Evolutionary conservation across 2,329 filamentous ascomycete species (phyloP), one percentile per base, ranked within the genome.

Genomic region (Blastomyces emzantsi): DNA sequence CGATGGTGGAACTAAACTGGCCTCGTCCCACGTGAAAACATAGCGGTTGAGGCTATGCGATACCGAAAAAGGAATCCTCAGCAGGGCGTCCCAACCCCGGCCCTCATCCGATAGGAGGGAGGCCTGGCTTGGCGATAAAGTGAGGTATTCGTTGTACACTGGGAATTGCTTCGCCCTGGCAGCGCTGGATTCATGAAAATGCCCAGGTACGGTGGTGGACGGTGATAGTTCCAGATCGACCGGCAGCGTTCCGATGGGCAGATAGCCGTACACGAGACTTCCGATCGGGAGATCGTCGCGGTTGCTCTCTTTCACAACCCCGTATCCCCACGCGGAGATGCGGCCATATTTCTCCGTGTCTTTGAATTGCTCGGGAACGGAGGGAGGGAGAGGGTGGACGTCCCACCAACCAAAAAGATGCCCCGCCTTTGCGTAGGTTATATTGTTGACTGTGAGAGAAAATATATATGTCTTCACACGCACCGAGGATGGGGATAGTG

Each of bases 271-370:
- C 13, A 70, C 55, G 19, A 64, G 61, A 28, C 62, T 68, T 25
- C 65, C 68, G 62, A 49, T 63, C 13, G 51, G 70, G 56, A 55
- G 47, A 19, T 13, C 57, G 4, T 65, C 49, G 49, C 64, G 61
- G 36, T 60, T 71, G 51, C 69, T 71, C 60, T 70, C 69, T 47
- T 64, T 63, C 5, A 71, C 67, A 33, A 60, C 60, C 3, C 67
- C 68, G 61, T 66, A 70, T 8, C 69, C 69, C 68, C 68, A 72
- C 30, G 65, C 66, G 41, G 70, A 71, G n/a, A 72, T 71, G 11
- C 69, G 64, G 54, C 68, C 68, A 36, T 66, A 71, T n/a, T 67
- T 65, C 9, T 43, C 60, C 1, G 67, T 51, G 64, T 71, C 66
- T 13, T 67, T 63, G 45, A 65, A 69, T 41, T 67, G 51, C 3